Conservation (phyloP, 805 yeast species). For the Priceomyces carsonii region DNA sequence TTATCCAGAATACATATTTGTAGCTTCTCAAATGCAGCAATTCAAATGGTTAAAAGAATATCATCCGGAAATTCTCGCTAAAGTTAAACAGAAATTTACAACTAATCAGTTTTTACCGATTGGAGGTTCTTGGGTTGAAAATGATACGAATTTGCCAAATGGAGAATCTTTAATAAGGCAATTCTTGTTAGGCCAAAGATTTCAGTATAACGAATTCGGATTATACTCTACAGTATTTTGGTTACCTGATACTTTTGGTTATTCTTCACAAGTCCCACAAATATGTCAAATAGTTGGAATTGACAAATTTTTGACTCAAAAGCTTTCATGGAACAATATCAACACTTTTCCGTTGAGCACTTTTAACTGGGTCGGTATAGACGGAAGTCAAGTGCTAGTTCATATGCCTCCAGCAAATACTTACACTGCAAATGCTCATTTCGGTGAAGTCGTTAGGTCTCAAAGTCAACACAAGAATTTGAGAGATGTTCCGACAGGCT, state of each 20-base stretch:
- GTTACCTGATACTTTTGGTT: conserved; percentile 98
- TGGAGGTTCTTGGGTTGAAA: conserved; percentile 98
- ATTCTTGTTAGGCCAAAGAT: conserved; percentile 86
- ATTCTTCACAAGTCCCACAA: conserved; percentile 94
- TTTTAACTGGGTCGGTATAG: conserved; percentile 94
- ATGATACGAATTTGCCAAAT: conserved; percentile 92
- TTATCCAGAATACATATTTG: conserved; percentile 92
- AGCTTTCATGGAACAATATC: conserved; percentile 94
- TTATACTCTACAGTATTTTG: conserved; percentile 74
- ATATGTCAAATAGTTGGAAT: conserved; percentile 85
- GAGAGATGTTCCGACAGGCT: conserved; percentile 76
- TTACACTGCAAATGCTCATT: conserved; percentile 89
- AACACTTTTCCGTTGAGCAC: conserved; percentile 87
- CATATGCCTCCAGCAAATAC: conserved; percentile 99
- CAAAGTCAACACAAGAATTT: conserved; percentile 80
- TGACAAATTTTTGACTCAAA: conserved; percentile 85
- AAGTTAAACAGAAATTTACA: conserved; percentile 63
- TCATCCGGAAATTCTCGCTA: conserved; percentile 76
- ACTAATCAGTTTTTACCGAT: conserved; percentile 82
- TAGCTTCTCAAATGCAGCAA: conserved; percentile 95
- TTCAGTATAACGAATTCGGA: conserved; percentile 79
- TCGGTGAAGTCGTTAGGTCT: conserved; percentile 88
- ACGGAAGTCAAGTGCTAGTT: conserved; percentile 88
- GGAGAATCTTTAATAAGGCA: conserved; percentile 92
- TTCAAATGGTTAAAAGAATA: conserved; percentile 87